Conservation (phyloP, 2,329 filamentous ascomycete genomes). For the Diaporthe sp. region DNA sequence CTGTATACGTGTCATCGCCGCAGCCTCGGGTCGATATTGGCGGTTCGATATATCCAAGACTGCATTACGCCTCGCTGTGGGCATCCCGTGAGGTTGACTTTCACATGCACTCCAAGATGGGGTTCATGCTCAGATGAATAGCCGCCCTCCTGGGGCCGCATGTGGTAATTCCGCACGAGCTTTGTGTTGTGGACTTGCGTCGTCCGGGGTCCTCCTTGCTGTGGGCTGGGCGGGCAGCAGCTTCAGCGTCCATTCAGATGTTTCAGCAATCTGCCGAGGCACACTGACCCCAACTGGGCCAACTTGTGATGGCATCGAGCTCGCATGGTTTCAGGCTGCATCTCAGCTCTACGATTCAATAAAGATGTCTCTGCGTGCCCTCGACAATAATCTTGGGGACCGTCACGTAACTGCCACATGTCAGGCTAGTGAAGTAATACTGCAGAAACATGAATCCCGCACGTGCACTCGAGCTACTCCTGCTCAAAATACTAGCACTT, state of each 20-base stretch:
- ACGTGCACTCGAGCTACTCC: constrained; percentile 14
- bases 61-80: no score
- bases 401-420: not conserved
- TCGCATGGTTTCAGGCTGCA: not conserved
- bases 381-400: not conserved
- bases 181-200: not conserved
- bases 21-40: constrained; percentile 1
- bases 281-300: not conserved
- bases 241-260: constrained; percentile 21
- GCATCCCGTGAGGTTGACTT: not conserved
- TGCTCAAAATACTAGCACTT: constrained; percentile 31
- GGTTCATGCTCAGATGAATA: not conserved
- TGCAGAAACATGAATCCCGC: constrained; percentile 31
- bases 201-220: constrained; percentile 33
- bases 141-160: not conserved
- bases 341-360: constrained; percentile 10
- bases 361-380: constrained; percentile 23
- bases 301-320: constrained; percentile 28
- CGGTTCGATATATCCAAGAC: not conserved
- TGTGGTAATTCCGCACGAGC: constrained; percentile 28
- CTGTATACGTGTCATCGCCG: not conserved
- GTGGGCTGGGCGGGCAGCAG: not conserved
- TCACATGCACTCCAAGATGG: constrained; percentile 9
- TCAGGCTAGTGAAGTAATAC: not conserved
- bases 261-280: constrained; percentile 38